Percentiles rank a stretch among this genome's conserved stretches.
Evolutionary conservation across 225 moss, liverwort and hornwort species (phyloP).

Genomic region (Climacium dendroides): DNA sequence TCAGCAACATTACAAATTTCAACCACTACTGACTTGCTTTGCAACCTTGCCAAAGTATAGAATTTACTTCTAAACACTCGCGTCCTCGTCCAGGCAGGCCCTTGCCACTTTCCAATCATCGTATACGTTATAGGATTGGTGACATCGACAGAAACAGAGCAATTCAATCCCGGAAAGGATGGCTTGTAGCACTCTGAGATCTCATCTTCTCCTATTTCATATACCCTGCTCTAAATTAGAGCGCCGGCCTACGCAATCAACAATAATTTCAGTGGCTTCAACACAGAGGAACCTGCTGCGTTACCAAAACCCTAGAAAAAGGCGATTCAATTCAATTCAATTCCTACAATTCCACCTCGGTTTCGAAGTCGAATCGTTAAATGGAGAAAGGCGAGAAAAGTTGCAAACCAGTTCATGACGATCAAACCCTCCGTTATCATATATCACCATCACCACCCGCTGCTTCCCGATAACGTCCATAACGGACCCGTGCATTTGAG

Average conservation of each 20-base stretch:
- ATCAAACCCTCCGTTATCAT: not conserved
- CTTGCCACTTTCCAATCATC: not conserved
- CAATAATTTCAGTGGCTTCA: not conserved
- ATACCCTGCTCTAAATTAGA: not conserved
- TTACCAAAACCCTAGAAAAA: not conserved
- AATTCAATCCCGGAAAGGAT: not conserved
- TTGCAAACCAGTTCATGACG: not conserved
- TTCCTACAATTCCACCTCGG: not conserved
- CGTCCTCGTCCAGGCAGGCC: not conserved
- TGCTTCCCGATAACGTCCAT: not conserved
- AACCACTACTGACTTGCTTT: not conserved
- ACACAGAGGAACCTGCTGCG: not conserved
- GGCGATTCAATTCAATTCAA: not conserved
- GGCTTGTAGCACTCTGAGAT: not conserved
- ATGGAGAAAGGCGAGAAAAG: not conserved
- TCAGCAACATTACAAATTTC: not conserved
- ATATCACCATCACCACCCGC: not conserved
- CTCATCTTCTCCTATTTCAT: not conserved
- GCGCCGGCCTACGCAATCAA: not conserved
- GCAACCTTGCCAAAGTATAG: not conserved
- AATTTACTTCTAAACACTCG: not conserved
- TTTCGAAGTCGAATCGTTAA: not conserved
- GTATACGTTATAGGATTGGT: not conserved
- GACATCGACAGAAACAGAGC: not conserved
- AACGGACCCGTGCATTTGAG: not conserved